Evolutionary conservation across 768 basidiomycete species (phyloP).

Genomic region (Tricholoma sp.): DNA sequence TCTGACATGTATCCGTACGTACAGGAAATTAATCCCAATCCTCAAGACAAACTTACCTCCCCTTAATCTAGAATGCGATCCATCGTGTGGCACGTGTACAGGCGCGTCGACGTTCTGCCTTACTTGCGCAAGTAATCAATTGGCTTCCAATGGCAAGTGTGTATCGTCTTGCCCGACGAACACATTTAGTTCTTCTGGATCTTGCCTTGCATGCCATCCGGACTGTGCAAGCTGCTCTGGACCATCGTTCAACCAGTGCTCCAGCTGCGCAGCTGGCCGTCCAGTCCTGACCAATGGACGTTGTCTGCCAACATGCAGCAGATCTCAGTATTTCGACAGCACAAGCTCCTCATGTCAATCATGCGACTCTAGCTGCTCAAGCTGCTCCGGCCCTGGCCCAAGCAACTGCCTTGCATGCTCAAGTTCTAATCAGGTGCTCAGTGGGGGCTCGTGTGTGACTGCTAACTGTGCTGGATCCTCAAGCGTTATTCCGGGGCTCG

Average conservation of each 20-base stretch:
- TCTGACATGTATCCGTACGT: conserved; percentile 58
- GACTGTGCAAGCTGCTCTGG: conserved; percentile 85
- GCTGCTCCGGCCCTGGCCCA: conserved; percentile 66
- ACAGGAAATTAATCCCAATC: neutral
- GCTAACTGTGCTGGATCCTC: conserved; percentile 55
- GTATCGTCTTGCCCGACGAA: conserved; percentile 70
- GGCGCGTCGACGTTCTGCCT: conserved; percentile 69
- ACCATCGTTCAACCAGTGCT: conserved; percentile 73
- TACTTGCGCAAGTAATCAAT: conserved; percentile 59
- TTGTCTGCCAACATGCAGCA: conserved; percentile 73
- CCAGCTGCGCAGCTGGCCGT: conserved; percentile 57
- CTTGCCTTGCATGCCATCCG: conserved; percentile 76
- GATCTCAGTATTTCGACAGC: conserved; percentile 67
- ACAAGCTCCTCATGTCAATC: conserved; percentile 58
- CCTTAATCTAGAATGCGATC: conserved; percentile 48
- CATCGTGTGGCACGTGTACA: conserved; percentile 67
- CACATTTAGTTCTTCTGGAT: conserved; percentile 58
- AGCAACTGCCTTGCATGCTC: conserved; percentile 73
- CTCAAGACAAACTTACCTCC: conserved; percentile 2
- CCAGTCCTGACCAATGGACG: conserved; percentile 75
- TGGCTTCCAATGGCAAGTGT: conserved; percentile 73
- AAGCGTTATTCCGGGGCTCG: conserved; percentile 62
- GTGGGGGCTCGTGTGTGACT: conserved; percentile 56
- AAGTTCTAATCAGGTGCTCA: conserved; percentile 55
- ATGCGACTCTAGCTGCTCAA: conserved; percentile 75